Conservation (phyloP, 75 land plant species). For the Selaginella moellendorffii region DNA sequence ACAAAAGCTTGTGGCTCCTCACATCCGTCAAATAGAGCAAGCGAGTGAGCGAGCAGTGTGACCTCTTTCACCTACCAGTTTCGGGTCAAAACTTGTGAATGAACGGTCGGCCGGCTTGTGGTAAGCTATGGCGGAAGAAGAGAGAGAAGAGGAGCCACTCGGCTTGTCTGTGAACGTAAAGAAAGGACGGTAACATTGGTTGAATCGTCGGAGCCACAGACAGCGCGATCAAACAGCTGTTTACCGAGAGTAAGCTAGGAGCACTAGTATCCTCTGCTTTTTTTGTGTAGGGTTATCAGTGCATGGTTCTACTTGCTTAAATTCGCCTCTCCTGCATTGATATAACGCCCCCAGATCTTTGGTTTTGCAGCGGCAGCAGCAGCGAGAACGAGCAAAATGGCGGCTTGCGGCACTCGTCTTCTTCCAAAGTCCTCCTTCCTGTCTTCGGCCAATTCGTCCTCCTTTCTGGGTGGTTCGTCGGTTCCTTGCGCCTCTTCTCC, state of each 20-base stretch:
- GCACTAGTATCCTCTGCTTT: too few relatives aligned
- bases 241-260: background rate
- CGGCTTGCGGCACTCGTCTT: too few relatives aligned
- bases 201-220: background rate
- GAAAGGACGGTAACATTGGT: background rate
- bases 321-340: background rate
- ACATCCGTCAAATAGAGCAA: background rate
- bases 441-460: background rate
- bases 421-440: too few relatives aligned
- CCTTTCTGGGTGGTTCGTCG: background rate
- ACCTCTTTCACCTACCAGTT: background rate
- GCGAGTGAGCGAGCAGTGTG: too few relatives aligned
- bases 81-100: background rate
- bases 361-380: background rate
- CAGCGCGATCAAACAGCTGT: background rate
- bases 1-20: background rate
- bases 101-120: background rate
- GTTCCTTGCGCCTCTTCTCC: background rate
- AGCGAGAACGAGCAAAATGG: background rate
- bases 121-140: background rate
- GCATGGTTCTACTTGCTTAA: background rate
- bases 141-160: background rate
- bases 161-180: background rate
- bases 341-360: too few relatives aligned
- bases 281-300: background rate